Conservation (phyloP, 108 stramenopile species). For the Cyclotella cryptica region DNA sequence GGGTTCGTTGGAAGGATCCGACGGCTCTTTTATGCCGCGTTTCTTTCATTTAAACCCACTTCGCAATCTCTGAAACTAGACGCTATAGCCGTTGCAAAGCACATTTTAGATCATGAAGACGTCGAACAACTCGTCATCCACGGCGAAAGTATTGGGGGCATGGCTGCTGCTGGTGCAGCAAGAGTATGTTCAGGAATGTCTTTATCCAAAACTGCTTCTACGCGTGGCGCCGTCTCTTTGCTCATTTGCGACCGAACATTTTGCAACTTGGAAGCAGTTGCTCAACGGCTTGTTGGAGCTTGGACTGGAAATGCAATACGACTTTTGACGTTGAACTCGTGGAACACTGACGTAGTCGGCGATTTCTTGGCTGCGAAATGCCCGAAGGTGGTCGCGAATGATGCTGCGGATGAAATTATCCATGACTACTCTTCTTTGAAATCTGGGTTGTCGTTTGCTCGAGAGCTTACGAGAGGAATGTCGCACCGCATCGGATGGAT, state of each 20-base stretch:
- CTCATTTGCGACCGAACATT: slow-evolving; percentile 90
- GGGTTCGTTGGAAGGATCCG: slow-evolving; percentile 59
- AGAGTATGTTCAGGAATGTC: slow-evolving; percentile 43
- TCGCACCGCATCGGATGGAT: slow-evolving; percentile 79
- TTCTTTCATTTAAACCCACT: slow-evolving; percentile 70
- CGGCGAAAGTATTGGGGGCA: slow-evolving; percentile 89
- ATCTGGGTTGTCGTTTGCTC: slow-evolving; percentile 77
- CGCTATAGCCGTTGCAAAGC: slow-evolving; percentile 64
- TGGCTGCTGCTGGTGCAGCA: slow-evolving; percentile 84
- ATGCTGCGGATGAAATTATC: slow-evolving; percentile 86
- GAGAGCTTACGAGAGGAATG: slow-evolving; percentile 66
- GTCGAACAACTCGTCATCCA: slow-evolving; percentile 76
- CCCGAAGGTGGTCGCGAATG: slow-evolving; percentile 85
- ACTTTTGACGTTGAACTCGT: slow-evolving; percentile 69
- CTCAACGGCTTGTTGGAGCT: slow-evolving; percentile 81
- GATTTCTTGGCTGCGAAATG: slow-evolving; percentile 83
- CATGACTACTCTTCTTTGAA: slow-evolving; percentile 84
- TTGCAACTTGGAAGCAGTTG: slow-evolving; percentile 86
- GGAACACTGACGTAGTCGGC: slow-evolving; percentile 84
- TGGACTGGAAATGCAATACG: slow-evolving; percentile 88
- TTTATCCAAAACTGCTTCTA: slow-evolving; percentile 1
- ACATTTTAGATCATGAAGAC: slow-evolving; percentile 64
- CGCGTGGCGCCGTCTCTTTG: slow-evolving; percentile 48
- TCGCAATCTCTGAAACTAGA: slow-evolving; percentile 80
- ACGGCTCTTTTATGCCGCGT: slow-evolving; percentile 56